Evolutionary conservation across 306 rosid species (phyloP), one percentile per base, ranked within the genome.

Genomic region (Geum urbanum): DNA sequence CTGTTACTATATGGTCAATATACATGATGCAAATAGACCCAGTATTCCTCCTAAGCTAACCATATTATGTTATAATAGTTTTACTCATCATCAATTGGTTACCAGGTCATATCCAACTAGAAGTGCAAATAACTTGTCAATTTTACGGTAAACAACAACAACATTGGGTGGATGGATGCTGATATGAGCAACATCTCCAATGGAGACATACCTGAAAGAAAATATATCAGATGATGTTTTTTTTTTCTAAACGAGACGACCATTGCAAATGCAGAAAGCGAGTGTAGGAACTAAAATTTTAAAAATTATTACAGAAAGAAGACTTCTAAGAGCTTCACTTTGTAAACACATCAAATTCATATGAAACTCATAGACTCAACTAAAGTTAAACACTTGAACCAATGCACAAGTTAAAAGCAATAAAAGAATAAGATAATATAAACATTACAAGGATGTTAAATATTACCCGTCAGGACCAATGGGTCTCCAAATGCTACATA

Each of bases 401-500:
- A 56, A 69, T 22, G 37, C 37, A 11, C 12, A 41, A 14, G 27
- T 43, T 7, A 22, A 54, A 43, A 15, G 44, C 45, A 22, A 9
- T 41, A 67, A 70, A 43, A 35, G 27, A 55, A 56, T 1, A 43
- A 54, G 44, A n/a, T 43, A 27, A 24, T 55, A 56, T 8, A 66
- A 72, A 15, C 54, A 52, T 74, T 41, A n/a, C 76, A 80, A 2
- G 59, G 35, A 40, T 47, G 61, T 60, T 70, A n/a, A 56, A 22
- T 67, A 56, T 84, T 94, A 94, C 99, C 97, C 97, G n/a, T 85
- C 85, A 3, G 95, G 97, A 81, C 97, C 91, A 55, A 72, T 52
- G 66, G 97, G 97, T 79, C 99, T 88, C 99, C 99, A 94, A 76
- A 94, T 88, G 89, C 92, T 88, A 73, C 92, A 94, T 63, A 82